These are phyloP conservation scores for Davidsoniella neocaledoniae DNA, from an alignment of 2,329 filamentous ascomycete species.

Conservation along the genomic window DNA sequence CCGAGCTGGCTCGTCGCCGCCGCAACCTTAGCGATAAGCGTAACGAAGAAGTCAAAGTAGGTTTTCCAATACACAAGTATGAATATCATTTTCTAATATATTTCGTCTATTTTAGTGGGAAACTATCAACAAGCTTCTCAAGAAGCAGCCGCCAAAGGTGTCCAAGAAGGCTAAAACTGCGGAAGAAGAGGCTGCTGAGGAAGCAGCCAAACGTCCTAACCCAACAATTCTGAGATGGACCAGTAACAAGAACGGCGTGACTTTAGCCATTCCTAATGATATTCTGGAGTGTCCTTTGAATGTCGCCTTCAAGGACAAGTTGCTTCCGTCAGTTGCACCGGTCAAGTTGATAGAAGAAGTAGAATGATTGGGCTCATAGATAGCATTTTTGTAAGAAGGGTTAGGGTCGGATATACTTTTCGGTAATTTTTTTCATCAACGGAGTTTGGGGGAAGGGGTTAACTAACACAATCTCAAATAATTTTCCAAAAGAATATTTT, in stretches of 20 bases:
- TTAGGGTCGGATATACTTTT: neutral
- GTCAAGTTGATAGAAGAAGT: constrained; percentile 40
- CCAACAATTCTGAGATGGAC: constrained; percentile 54
- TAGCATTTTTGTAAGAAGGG: neutral
- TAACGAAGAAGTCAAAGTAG: constrained; percentile 46
- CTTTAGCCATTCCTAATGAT: constrained; percentile 49
- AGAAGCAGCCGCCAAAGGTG: constrained; percentile 68
- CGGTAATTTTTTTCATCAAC: too few relatives aligned
- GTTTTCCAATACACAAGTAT: neutral
- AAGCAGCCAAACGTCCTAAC: constrained; percentile 34
- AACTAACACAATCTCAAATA: too few relatives aligned
- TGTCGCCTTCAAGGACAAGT: constrained; percentile 30
- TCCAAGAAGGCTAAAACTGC: constrained; percentile 33
- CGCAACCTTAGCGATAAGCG: constrained; percentile 48
- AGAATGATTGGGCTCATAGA: neutral
- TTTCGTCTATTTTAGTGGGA: constrained; percentile 43
- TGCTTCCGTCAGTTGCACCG: constrained; percentile 14
- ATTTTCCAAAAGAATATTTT: too few relatives aligned
- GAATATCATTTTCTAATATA: neutral
- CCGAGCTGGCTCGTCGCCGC: constrained; percentile 44
- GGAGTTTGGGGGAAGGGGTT: too few relatives aligned
- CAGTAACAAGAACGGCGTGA: constrained; percentile 46
- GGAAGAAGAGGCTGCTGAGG: constrained; percentile 23
- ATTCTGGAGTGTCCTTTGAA: constrained; percentile 49
- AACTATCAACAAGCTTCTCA: constrained; percentile 78